Conservation (phyloP, 768 basidiomycete species). For the Calocybe gangraenosa region DNA sequence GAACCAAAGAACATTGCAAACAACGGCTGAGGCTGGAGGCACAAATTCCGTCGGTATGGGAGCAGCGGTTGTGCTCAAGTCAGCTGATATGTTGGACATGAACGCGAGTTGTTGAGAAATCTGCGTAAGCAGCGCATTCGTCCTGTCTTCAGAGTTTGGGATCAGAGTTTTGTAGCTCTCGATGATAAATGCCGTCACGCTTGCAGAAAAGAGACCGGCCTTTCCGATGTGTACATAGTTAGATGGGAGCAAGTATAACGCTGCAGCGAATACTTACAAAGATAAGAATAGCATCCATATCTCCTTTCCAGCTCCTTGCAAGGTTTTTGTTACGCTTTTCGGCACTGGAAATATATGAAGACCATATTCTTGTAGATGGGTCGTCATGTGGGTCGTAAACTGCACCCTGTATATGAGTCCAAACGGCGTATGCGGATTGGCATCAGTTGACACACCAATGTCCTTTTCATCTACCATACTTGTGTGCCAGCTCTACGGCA, state of each 20-base stretch:
- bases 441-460: neutral
- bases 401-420: neutral
- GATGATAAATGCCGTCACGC: conserved; percentile 35
- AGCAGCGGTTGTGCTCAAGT: neutral
- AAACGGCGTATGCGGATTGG: too few relatives aligned
- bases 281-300: conserved; percentile 37
- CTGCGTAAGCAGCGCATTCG: conserved; percentile 25
- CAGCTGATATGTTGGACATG: conserved; percentile 15
- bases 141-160: conserved; percentile 23
- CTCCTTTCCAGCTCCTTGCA: conserved; percentile 34
- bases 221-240: conserved; percentile 4
- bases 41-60: conserved; percentile 12
- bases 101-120: conserved; percentile 26
- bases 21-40: conserved; percentile 24
- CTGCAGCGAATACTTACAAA: conserved; percentile 23
- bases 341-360: conserved; percentile 30
- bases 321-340: conserved; percentile 27
- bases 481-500: too few relatives aligned
- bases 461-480: conserved; percentile 3
- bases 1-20: conserved; percentile 43
- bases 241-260: neutral
- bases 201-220: conserved; percentile 38
- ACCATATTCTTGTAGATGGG: conserved; percentile 35
- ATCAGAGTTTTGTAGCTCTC: conserved; percentile 31
- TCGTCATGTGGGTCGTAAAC: conserved; percentile 21